Percentiles rank a stretch among this genome's conserved stretches.
These are phyloP conservation scores for Toxicodendron radicans DNA, from an alignment of 345 rosid genomes.

Conservation along the genomic window DNA sequence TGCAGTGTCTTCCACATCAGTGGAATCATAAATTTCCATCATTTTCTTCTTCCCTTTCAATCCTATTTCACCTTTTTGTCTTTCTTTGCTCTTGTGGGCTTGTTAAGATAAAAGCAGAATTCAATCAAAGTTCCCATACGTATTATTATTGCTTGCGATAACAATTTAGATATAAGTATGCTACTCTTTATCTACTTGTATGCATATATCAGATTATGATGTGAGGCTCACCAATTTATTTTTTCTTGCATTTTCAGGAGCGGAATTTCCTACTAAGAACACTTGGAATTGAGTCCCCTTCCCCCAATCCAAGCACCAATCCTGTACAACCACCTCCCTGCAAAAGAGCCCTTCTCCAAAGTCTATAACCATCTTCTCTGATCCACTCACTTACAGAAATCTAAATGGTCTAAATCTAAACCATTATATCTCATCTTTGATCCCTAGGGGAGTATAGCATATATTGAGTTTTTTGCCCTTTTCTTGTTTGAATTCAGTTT, in stretches of 20 bases:
- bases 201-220: conserved; percentile 12
- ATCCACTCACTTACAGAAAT: conserved; percentile 30
- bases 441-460: conserved; percentile 27
- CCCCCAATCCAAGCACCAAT: conserved; percentile 53
- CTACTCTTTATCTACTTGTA: neutral
- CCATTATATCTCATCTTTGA: conserved; percentile 23
- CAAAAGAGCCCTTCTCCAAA: conserved; percentile 94
- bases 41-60: neutral
- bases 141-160: neutral
- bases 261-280: conserved; percentile 86
- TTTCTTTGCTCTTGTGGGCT: conserved; percentile 4
- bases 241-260: conserved; percentile 57
- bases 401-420: conserved; percentile 19
- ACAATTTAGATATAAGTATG: neutral
- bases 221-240: conserved; percentile 27
- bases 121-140: neutral
- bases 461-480: conserved; percentile 20
- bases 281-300: conserved; percentile 86
- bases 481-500: conserved; percentile 30
- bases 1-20: neutral
- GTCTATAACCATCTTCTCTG: conserved; percentile 53
- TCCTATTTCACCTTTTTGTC: neutral
- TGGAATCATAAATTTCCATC: neutral
- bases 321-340: conserved; percentile 80
- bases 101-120: conserved; percentile 1